A percentile compares a stretch with the other conserved stretches of the same genome.
phyloP scores from a whole-genome alignment of 108 stramenopile genomes.

The Nitzschia palea region DNA sequence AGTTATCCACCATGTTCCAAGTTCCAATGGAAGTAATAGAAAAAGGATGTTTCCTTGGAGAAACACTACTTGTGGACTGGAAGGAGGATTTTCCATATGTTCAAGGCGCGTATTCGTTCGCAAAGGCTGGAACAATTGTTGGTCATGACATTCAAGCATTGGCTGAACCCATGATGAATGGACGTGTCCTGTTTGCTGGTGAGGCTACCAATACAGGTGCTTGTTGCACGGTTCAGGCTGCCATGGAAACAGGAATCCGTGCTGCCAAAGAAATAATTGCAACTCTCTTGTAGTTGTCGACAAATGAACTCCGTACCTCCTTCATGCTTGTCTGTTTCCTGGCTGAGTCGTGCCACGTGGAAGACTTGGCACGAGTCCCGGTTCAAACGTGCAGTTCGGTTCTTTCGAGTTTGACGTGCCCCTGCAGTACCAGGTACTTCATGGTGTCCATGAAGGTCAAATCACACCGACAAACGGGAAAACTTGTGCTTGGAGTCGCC shows the following conservation, averaged over 20 bases:
- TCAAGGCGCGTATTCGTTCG: slow-evolving; percentile 42
- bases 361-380: too few species aligned
- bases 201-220: slow-evolving; percentile 50
- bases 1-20: slow-evolving; percentile 25
- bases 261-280: slow-evolving; percentile 29
- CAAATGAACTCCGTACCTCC: too few species aligned
- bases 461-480: too few species aligned
- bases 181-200: slow-evolving; percentile 43
- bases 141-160: slow-evolving; percentile 14
- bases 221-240: slow-evolving; percentile 46
- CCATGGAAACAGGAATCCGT: slow-evolving; percentile 48
- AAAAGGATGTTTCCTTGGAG: neutral
- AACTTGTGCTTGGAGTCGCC: too few species aligned
- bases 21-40: neutral
- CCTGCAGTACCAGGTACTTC: too few species aligned
- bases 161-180: slow-evolving; percentile 23
- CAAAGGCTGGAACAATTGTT: slow-evolving; percentile 32
- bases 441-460: too few species aligned
- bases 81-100: slow-evolving; percentile 2
- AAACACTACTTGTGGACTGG: slow-evolving; percentile 28
- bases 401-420: too few species aligned
- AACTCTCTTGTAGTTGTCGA: neutral
- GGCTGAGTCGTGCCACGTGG: too few species aligned
- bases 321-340: too few species aligned
- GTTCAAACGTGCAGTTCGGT: too few species aligned